Base-by-base conservation (phyloP, 75 land plant genomes). In the Picea sitchensis region DNA sequence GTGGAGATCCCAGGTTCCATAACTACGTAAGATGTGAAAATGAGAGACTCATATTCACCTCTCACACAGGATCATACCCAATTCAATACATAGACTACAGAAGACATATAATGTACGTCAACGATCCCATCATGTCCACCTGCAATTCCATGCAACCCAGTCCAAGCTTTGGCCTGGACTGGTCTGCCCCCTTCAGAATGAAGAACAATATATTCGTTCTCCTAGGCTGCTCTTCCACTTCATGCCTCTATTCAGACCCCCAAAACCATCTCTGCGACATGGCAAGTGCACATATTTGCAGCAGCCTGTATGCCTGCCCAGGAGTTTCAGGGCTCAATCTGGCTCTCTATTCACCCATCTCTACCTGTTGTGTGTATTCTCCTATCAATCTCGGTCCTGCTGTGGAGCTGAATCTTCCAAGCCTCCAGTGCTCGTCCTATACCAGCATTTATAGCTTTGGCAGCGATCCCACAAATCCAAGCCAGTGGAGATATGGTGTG, bases 391-490 rank as follows among this genome's bases (percentile, higher is more conserved):
- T 31, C 8, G 51, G 61, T 6, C 59, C 82, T 15, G 64, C 78
- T 58, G 59, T n/a, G 12, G 79, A 81, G 20, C 2, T 81, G 65
- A 76, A 81, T 41, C 78, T 81, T 8, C 47, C 58, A 26, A 61
- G 54, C 26, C 78, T 81, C 18, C 82, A 76, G 21, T 75, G 82
- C 82, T 15, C 77, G 18, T 58, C 82, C 2, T 81, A 81, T 61
- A 81, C 82, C 30, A 75, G 65, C 77, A 76, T 81, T 31, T 76
- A 74, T 31, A 60, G 78, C 78, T 81, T 81, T 62, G 82, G 78
- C 5, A 26, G 1, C 34, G 47, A 74, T 32, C 41, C 21, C 41
- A 77, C 41, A n/a, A 51, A 75, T 61, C 82, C 82, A 41, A 18
- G n/a, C 3, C 41, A 76, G 51, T 81, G 82, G 82, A 60, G 56